phyloP scores from a whole-genome alignment of 2,329 filamentous ascomycete species.

The Malbranchea zuffiana region DNA sequence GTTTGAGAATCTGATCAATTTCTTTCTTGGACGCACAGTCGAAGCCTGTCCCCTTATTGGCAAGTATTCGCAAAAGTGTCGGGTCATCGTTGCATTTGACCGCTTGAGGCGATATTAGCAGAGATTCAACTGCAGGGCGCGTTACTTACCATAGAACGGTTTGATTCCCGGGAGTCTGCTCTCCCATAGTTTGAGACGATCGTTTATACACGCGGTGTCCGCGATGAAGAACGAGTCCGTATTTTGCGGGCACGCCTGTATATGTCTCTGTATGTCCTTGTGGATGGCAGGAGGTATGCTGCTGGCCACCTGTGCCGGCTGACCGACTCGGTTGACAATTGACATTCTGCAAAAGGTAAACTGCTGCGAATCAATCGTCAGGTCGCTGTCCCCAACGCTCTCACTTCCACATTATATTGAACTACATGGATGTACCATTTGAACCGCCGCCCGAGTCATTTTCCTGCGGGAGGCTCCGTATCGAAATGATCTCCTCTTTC shows the following conservation, averaged over 20 bases:
- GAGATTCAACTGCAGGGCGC: neutral
- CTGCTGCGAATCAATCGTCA: no score
- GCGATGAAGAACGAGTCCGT: constrained; percentile 9
- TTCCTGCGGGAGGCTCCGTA: no score
- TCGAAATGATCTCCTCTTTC: no score
- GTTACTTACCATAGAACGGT: constrained; percentile 8
- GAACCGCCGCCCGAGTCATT: no score
- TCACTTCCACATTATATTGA: no score
- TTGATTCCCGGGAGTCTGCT: constrained; percentile 1
- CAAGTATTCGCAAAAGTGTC: constrained; percentile 18
- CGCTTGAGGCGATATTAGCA: constrained; percentile 13
- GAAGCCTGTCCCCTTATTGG: constrained; percentile 18
- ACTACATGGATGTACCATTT: no score
- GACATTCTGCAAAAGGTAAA: no score
- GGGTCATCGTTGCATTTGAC: constrained; percentile 24
- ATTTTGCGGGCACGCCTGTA: neutral
- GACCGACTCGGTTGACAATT: neutral
- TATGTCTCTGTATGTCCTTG: neutral
- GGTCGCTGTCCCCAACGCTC: no score
- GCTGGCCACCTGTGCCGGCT: no score
- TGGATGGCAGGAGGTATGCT: constrained; percentile 2
- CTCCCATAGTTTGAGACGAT: constrained; percentile 5
- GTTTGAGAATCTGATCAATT: constrained; percentile 16
- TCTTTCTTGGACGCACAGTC: constrained; percentile 23
- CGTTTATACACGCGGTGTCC: constrained; percentile 4